Evolutionary conservation across 768 basidiomycete genomes (phyloP).

Genomic region (Solioccasus polychromus): DNA sequence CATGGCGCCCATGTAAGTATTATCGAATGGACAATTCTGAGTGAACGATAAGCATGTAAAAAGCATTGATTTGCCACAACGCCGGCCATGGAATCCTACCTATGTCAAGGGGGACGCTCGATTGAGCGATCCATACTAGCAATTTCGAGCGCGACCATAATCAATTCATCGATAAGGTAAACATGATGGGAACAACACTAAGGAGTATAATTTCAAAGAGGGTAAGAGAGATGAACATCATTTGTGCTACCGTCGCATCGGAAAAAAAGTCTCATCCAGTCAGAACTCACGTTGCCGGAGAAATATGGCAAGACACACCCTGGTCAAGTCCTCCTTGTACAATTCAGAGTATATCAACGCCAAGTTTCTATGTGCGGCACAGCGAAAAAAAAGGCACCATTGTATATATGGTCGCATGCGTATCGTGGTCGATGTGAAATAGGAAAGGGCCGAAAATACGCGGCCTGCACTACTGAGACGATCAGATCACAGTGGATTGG

Average conservation of each 20-base stretch:
- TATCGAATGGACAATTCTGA: too few relatives aligned
- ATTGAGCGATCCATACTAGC: too few relatives aligned
- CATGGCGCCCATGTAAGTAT: background rate
- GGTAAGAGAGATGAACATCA: conserved; percentile 97
- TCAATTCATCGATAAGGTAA: conserved; percentile 96
- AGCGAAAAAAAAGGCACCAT: conserved; percentile 99
- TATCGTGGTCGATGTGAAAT: conserved; percentile 92
- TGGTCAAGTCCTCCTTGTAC: conserved; percentile 96
- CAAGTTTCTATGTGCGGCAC: conserved; percentile 94
- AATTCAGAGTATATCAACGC: conserved; percentile 95
- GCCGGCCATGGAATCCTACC: too few relatives aligned
- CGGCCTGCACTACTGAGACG: conserved; percentile 97
- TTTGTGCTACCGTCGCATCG: conserved; percentile 80
- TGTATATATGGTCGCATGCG: conserved; percentile 94
- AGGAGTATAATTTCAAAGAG: conserved; percentile 97
- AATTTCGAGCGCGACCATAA: conserved; percentile 98
- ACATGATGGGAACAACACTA: conserved; percentile 97
- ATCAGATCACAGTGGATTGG: conserved; percentile 95
- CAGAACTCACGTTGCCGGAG: background rate
- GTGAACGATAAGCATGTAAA: too few relatives aligned
- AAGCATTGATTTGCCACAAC: too few relatives aligned
- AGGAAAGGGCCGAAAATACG: conserved; percentile 91
- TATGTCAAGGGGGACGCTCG: too few relatives aligned
- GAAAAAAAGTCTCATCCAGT: conserved; percentile 1
- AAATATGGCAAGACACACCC: conserved; percentile 47